Percentiles rank a stretch among this genome's conserved stretches.
Conservation (phyloP, 495 filamentous ascomycete genomes). For the Penicillium robsamsonii region DNA sequence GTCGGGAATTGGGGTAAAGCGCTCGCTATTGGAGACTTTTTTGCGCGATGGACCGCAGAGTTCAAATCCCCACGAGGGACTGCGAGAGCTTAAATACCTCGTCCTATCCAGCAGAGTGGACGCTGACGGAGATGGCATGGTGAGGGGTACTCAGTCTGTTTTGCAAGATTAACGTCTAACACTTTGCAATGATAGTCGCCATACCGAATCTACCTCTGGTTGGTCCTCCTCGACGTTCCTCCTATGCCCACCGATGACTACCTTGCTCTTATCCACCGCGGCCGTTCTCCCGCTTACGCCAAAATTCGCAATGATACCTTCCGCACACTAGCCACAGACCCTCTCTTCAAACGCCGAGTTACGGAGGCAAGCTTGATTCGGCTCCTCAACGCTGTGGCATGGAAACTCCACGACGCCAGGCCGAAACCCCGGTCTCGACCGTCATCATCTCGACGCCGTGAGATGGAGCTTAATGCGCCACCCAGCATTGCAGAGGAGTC, state of each 20-base stretch:
- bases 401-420: conserved; percentile 82
- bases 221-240: conserved; percentile 82
- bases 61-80: conserved; percentile 61
- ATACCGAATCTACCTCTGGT: conserved; percentile 91
- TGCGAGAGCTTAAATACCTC: conserved; percentile 72
- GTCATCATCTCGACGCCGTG: conserved; percentile 37
- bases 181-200: conserved; percentile 60
- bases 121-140: conserved; percentile 88
- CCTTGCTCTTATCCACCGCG: conserved; percentile 85
- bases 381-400: conserved; percentile 92
- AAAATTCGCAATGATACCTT: conserved; percentile 99
- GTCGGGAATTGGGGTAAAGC: conserved; percentile 54
- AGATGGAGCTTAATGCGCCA: conserved; percentile 43
- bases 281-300: conserved; percentile 86
- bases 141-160: conserved; percentile 29
- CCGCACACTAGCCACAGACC: conserved; percentile 91
- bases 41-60: conserved; percentile 70
- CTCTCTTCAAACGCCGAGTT: conserved; percentile 90
- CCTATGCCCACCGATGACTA: conserved; percentile 83
- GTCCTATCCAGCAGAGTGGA: conserved; percentile 77
- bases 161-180: conserved; percentile 13
- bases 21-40: conserved; percentile 61
- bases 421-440: conserved; percentile 42
- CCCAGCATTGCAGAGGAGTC: conserved; percentile 48
- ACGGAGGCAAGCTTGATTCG: conserved; percentile 94